Base-by-base conservation (phyloP, 148 eudicot genomes). In the Camellia japonica region DNA sequence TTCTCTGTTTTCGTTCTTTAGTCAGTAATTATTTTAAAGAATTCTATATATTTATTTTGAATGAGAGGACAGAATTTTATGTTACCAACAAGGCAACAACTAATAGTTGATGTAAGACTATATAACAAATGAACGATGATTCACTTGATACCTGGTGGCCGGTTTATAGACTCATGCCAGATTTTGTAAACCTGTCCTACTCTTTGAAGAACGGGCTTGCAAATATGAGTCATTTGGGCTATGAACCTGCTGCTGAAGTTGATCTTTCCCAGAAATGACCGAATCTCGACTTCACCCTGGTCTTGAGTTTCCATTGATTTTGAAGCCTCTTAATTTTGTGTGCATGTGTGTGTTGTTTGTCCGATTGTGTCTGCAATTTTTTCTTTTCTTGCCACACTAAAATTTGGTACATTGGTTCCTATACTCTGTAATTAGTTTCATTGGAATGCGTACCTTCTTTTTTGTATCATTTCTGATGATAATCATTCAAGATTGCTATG, bases 1-100 rank as follows among this genome's bases (percentile, higher is more conserved):
- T 80, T 58, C 58, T 49, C 73, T 13, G 30, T 52, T 64, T 75
- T 43, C 49, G 10, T 54, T 76, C n/a, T 38, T 54, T 70, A 55
- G 11, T 30, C 63, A 13, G 11, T 47, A 76, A 23, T 51, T 77
- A 18, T 14, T 20, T 23, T 20, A 1, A 23, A 77, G 59, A 20
- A 76, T 5, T 7, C 18, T 72, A 8, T 20, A 23, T 5, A 6
- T 1, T 71, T 23, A 49, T 51, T 52, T 54, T 52, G 16, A 73
- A 52, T 2, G 19, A 55, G 7, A 52, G 18, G 8, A 73, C n/a
- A 12, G 3, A 72, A 19, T 59, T 19, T 41, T 62, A 23, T n/a
- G 43, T 75, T 20, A 51, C 52, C 43, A 6, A 62, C 56, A 62
- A 20, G 20, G 30, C 43, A 6, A 62, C 56, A 62, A 20, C 41